Evolutionary conservation across 2,329 filamentous ascomycete species (phyloP), one percentile per base, ranked within the genome.

Genomic region (Penicillium griseofulvum): DNA sequence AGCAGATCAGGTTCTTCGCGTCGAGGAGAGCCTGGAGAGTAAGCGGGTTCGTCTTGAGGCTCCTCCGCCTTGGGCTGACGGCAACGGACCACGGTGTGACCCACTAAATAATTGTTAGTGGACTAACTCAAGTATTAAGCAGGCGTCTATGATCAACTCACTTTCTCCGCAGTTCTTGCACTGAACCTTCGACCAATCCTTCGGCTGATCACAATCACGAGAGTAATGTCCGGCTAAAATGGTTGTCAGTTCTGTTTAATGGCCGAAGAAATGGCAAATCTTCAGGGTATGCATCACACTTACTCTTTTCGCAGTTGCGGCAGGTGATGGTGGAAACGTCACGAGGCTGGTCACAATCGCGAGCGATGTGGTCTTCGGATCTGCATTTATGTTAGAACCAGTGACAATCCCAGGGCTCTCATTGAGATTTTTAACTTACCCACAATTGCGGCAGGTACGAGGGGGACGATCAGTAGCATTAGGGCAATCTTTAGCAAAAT

Each of bases 401-500:
- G n/a, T 10, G 7, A 41, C 34, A 39, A 51, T 19, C 33, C 46
- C 12, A 14, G 26, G 9, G 37, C 26, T 34, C 17, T 29, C 8
- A 1, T 5, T 43, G 19, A 11, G 26, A 26, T 45, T 46, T n/a
- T 26, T 26, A 1, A 63, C 71, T 66, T 59, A 76, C 73, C 74
- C 75, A 61, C 77, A 80, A 61, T 79, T 79, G 26, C 71, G 71
- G 57, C 78, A 80, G 43, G 72, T 64, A 44, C 69, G 71, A 19
- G 68, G 63, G 14, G 39, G 39, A n/a, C 59, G 49, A 41, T 68
- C 68, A 46, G 66, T 57, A 9, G 63, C 65, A 44, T 73, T 68
- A 14, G 74, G 73, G 54, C 78, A 80, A 28, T 80, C 76, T 55
- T 77, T 78, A 0, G 75, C 76, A 54, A 77, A 77, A 47, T 78